Conservation (phyloP, 75 land plant species). For the Pinus tabuliformis region DNA sequence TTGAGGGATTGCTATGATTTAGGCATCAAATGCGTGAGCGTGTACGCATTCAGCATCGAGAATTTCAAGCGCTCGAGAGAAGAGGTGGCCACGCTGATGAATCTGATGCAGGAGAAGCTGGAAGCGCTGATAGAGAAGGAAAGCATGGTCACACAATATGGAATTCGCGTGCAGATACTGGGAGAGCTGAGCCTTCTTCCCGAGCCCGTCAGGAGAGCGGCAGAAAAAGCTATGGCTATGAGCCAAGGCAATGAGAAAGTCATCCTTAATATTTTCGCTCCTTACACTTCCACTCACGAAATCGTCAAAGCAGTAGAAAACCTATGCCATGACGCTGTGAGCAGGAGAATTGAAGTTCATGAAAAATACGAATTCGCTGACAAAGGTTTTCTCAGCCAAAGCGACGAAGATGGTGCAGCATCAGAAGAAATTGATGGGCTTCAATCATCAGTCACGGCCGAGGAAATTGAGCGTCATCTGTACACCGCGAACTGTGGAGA, state of each 20-base stretch:
- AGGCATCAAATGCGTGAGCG: constrained; percentile 36
- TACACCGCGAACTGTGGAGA: constrained; percentile 29
- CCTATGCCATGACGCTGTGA: no score
- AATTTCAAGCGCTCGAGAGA: constrained; percentile 32
- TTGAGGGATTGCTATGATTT: constrained; percentile 33
- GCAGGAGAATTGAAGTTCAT: no score
- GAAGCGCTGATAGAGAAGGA: constrained; percentile 24
- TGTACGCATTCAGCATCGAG: constrained; percentile 57
- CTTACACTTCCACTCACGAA: constrained; percentile 50
- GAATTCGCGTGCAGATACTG: constrained; percentile 23
- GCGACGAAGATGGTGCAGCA: no score
- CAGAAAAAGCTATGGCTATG: background rate
- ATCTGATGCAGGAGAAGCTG: constrained; percentile 39
- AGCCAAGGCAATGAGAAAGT: constrained; percentile 26
- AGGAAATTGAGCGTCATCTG: constrained; percentile 22
- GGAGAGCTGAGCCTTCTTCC: constrained; percentile 36
- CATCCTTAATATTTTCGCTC: constrained; percentile 35
- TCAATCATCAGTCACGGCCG: constrained; percentile 7
- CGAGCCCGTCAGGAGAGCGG: constrained; percentile 24
- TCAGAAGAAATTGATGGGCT: no score
- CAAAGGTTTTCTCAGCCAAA: no score
- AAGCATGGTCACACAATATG: constrained; percentile 13
- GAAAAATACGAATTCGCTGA: no score
- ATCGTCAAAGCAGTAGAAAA: constrained; percentile 25
- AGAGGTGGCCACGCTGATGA: constrained; percentile 39